Conservation (phyloP, 768 basidiomycete species). For the Tephrocybe sp. region DNA sequence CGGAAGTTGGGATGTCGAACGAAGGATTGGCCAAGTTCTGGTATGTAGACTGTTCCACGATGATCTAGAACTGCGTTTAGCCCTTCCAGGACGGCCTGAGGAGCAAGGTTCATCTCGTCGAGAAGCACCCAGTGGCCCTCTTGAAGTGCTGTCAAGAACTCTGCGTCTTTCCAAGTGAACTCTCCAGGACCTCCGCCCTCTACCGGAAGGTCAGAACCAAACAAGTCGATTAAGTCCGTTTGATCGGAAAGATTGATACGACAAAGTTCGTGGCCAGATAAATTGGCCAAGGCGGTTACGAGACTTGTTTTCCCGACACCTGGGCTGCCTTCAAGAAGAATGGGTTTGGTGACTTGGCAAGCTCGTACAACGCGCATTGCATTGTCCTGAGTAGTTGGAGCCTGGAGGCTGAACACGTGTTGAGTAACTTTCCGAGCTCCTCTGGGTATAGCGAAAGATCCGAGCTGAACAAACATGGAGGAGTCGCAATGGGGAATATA, state of each 20-base stretch:
- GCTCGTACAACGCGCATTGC: conserved; percentile 87
- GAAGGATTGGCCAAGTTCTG: conserved; percentile 91
- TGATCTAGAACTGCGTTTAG: conserved; percentile 96
- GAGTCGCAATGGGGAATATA: conserved; percentile 33
- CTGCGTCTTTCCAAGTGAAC: conserved; percentile 97
- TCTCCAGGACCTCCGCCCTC: conserved; percentile 90
- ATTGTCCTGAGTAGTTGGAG: conserved; percentile 88
- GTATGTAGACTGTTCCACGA: conserved; percentile 91
- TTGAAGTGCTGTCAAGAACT: conserved; percentile 90
- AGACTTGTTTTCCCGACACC: conserved; percentile 98
- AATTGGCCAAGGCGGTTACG: conserved; percentile 80
- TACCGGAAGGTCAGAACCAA: conserved; percentile 94
- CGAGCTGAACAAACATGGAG: conserved; percentile 52
- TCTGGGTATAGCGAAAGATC: conserved; percentile 68
- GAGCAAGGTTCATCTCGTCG: conserved; percentile 99
- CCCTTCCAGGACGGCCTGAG: conserved; percentile 95
- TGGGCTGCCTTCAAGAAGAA: conserved; percentile 95
- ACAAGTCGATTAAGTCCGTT: conserved; percentile 93
- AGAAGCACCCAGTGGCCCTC: conserved; percentile 97
- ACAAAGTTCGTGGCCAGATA: conserved; percentile 76
- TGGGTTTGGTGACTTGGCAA: conserved; percentile 86
- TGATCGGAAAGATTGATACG: conserved; percentile 98
- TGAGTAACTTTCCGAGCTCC: conserved; percentile 42
- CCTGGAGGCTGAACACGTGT: conserved; percentile 73
- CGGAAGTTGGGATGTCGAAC: conserved; percentile 89